These are phyloP conservation scores for Pezicula neosporulosa DNA, from an alignment of 2,329 filamentous ascomycete genomes.

Conservation along the genomic window DNA sequence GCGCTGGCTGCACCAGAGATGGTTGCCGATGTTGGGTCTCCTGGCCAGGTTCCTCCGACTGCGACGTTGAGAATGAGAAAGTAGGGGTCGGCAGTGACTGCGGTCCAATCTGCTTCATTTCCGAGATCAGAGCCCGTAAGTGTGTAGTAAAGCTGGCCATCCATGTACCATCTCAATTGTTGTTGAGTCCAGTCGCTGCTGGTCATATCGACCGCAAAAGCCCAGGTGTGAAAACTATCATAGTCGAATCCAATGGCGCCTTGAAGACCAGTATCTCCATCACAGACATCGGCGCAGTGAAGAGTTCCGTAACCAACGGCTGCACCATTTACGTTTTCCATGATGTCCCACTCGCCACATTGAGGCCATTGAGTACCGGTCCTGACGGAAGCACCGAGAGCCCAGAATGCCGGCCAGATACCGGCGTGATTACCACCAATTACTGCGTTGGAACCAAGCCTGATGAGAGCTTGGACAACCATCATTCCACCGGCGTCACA, in stretches of 20 bases:
- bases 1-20: background rate
- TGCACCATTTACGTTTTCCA: slow-evolving; percentile 5
- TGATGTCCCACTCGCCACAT: slow-evolving; percentile 7
- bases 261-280: background rate
- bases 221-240: slow-evolving; percentile 5
- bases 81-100: slow-evolving; percentile 5
- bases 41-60: slow-evolving; percentile 5
- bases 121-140: slow-evolving; percentile 6
- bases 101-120: slow-evolving; percentile 1
- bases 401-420: slow-evolving; percentile 13
- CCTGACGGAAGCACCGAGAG: slow-evolving; percentile 2
- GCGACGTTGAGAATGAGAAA: slow-evolving; percentile 9
- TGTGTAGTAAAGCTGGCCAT: slow-evolving; percentile 6
- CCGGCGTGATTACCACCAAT: background rate
- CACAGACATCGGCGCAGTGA: slow-evolving; percentile 1
- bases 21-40: background rate
- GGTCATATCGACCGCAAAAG: slow-evolving; percentile 4
- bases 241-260: slow-evolving; percentile 1
- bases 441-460: slow-evolving; percentile 8
- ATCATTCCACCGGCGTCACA: slow-evolving; percentile 12
- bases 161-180: slow-evolving; percentile 9
- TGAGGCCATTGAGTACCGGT: slow-evolving; percentile 4
- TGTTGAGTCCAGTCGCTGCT: slow-evolving; percentile 2
- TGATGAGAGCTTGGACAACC: slow-evolving; percentile 16
- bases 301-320: background rate